Evolutionary conservation across 176 grass and related monocot genomes (phyloP).

Genomic region (Cocos nucifera): DNA sequence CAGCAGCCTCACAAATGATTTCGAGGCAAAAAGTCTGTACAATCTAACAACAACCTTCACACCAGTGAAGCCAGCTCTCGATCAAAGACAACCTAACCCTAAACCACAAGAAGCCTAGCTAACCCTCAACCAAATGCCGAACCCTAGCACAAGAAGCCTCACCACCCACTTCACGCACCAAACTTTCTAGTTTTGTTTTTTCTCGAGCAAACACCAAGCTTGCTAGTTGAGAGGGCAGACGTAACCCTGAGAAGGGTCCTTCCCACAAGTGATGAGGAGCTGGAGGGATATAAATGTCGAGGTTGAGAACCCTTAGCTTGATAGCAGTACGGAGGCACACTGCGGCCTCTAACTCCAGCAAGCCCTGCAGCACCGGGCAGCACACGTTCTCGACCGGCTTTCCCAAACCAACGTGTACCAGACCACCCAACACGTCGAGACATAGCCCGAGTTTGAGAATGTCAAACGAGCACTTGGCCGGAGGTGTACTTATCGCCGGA

Average conservation of each 20-base stretch:
- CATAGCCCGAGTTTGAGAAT: conserved; percentile 10
- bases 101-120: no score
- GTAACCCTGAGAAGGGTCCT: conserved; percentile 5
- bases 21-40: no score
- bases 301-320: conserved; percentile 12
- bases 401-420: conserved; percentile 9
- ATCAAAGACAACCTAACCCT: no score
- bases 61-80: no score
- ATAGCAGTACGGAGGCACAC: conserved; percentile 13
- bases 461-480: conserved; percentile 6
- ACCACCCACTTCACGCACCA: no score
- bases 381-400: conserved; percentile 13
- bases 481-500: neutral
- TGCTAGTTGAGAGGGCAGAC: conserved; percentile 5
- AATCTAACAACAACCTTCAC: no score
- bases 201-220: no score
- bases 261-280: conserved; percentile 12
- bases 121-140: no score
- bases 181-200: no score
- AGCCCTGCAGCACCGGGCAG: conserved; percentile 14
- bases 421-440: conserved; percentile 5
- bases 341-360: conserved; percentile 16
- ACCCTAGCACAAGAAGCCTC: no score
- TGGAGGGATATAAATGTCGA: conserved; percentile 13
- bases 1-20: no score